These are phyloP conservation scores for Xerocomus minutiporus DNA, from an alignment of 1,284 basidiomycete genomes.

Conservation along the genomic window DNA sequence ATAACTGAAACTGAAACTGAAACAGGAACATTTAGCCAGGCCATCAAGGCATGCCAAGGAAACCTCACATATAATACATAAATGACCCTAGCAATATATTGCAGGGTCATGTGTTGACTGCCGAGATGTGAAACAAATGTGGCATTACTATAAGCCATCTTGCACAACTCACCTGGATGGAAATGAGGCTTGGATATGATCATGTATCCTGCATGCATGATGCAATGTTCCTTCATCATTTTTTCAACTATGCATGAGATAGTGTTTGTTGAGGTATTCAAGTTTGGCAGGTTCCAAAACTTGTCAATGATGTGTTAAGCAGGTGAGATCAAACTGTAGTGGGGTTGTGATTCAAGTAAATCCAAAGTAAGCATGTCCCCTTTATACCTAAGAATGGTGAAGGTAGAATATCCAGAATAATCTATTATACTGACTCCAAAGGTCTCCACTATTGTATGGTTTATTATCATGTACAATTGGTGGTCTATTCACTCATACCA, in stretches of 20 bases:
- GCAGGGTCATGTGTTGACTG: constrained; percentile 47
- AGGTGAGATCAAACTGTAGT: constrained; percentile 62
- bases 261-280: constrained; percentile 74
- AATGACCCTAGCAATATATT: constrained; percentile 59
- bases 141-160: neutral
- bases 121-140: neutral
- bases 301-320: constrained; percentile 71
- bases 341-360: neutral
- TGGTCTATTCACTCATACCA: no score
- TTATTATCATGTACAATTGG: no score
- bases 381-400: no score
- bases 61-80: constrained; percentile 47
- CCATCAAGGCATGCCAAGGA: neutral
- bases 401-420: no score
- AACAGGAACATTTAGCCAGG: neutral
- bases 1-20: no score
- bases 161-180: constrained; percentile 34
- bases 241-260: constrained; percentile 53
- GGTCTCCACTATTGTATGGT: no score
- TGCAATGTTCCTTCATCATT: constrained; percentile 41
- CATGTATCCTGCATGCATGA: constrained; percentile 48
- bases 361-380: neutral
- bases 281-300: constrained; percentile 70
- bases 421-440: no score
- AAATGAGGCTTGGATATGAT: constrained; percentile 41